Conservation (phyloP, 75 land plant species). For the Cupressus sempervirens region DNA sequence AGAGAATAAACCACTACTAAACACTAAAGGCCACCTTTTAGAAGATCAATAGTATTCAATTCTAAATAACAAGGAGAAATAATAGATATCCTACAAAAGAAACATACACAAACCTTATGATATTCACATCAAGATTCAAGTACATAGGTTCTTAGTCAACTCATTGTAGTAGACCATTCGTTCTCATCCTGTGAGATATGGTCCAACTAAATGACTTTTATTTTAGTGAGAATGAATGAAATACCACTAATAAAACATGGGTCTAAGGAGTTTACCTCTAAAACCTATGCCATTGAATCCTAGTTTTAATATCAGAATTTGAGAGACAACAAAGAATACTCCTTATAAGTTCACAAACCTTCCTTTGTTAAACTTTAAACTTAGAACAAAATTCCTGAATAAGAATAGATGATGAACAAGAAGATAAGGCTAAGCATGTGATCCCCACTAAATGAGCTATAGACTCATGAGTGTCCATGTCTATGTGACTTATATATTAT, state of each 20-base stretch:
- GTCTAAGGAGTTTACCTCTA: too few species aligned
- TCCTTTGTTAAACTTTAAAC: conserved; percentile 31
- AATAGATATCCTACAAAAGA: background rate
- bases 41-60: background rate
- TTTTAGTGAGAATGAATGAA: too few species aligned
- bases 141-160: too few species aligned
- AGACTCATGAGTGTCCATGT: conserved; percentile 75
- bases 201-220: too few species aligned
- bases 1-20: background rate
- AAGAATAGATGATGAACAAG: conserved; percentile 37
- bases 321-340: too few species aligned
- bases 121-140: too few species aligned
- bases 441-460: conserved; percentile 78
- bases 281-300: too few species aligned
- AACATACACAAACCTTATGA: conserved; percentile 29
- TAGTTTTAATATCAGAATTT: too few species aligned
- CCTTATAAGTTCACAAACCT: too few species aligned
- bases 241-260: too few species aligned
- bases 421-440: conserved; percentile 49
- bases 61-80: background rate
- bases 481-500: conserved; percentile 71
- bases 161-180: too few species aligned
- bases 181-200: too few species aligned
- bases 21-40: background rate
- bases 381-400: conserved; percentile 39